Base-by-base conservation (phyloP, 1,284 basidiomycete genomes). In the Leccinum huronense region DNA sequence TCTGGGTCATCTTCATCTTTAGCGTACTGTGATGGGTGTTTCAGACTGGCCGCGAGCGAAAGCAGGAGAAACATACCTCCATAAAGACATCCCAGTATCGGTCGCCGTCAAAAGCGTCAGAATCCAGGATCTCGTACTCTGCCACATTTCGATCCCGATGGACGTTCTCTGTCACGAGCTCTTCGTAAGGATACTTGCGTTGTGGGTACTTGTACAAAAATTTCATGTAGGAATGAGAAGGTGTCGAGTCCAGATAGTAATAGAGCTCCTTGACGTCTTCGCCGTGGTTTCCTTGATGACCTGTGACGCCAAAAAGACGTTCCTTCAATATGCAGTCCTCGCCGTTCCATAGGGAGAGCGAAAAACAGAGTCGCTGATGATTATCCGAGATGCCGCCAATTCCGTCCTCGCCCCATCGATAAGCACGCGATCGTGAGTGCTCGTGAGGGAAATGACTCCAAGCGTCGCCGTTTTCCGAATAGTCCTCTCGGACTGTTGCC, bases 221-320 rank as follows among this genome's bases (percentile, higher is more conserved):
- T 79, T 98, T 99, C 97, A 98, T 98, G 85, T 98, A 99, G 36
- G 94, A 97, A 76, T 99, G 97, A 1, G 96, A 98, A 23, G 97
- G 97, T 0, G 97, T 97, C 60, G 94, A 97, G 79, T 98, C 97
- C 69, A 99, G 87, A 78, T 99, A 98, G 77, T 96, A 99, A 79
- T 98, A 98, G 34, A 98, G 81, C 75, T 99, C 97, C 80, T 98
- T 98, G 80, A 96, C 94, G 76, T 99, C 97, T 79, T 99, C 97
- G 68, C 97, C 97, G 78, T 99, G 97, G 77, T 99, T 99, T 53
- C 96, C 94, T 80, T 99, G 91, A 76, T 95, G 93, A 23, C 95
- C 95, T 56, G 96, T 97, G 61, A 97, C 89, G 69, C 97, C 90
- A 73, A 96, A 99, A 65, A 98, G 81, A 59, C 97, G 89, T 78